Percentiles rank a stretch among this genome's conserved stretches.
Conservation (phyloP, 2,329 filamentous ascomycete genomes). For the Myriosclerotinia duriaeana region DNA sequence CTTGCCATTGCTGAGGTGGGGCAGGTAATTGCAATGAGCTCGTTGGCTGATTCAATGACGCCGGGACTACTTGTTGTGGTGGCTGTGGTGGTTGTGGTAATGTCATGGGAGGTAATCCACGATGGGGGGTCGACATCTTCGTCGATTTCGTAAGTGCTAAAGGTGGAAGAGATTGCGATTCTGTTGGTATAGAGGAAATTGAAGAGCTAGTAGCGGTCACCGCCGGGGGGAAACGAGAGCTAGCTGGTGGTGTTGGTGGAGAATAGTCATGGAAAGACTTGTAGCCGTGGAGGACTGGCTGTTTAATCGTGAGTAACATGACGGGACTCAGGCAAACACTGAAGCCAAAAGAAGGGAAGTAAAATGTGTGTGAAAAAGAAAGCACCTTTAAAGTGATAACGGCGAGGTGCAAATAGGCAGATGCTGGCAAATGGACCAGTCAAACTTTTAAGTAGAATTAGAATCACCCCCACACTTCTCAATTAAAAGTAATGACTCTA, state of each 20-base stretch:
- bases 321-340: constrained; percentile 36
- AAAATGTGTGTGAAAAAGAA: constrained; percentile 34
- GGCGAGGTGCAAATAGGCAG: constrained; percentile 30
- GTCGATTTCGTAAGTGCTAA: constrained; percentile 44
- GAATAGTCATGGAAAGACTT: constrained; percentile 51
- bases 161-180: constrained; percentile 39
- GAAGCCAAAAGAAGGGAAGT: constrained; percentile 37
- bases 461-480: constrained; percentile 35
- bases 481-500: constrained; percentile 28
- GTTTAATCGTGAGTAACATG: constrained; percentile 54
- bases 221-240: constrained; percentile 45
- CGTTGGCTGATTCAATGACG: constrained; percentile 45
- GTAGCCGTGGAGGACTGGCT: constrained; percentile 48
- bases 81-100: constrained; percentile 46
- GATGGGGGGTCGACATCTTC: constrained; percentile 67
- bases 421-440: constrained; percentile 32
- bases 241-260: constrained; percentile 44
- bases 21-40: constrained; percentile 55
- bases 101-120: constrained; percentile 68
- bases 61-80: constrained; percentile 28
- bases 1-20: constrained; percentile 64
- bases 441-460: constrained; percentile 36
- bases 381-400: constrained; percentile 35
- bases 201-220: constrained; percentile 41
- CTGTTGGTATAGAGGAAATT: constrained; percentile 37